Evolutionary conservation across 495 filamentous ascomycete genomes (phyloP).

Genomic region (Cladorrhinum samala): DNA sequence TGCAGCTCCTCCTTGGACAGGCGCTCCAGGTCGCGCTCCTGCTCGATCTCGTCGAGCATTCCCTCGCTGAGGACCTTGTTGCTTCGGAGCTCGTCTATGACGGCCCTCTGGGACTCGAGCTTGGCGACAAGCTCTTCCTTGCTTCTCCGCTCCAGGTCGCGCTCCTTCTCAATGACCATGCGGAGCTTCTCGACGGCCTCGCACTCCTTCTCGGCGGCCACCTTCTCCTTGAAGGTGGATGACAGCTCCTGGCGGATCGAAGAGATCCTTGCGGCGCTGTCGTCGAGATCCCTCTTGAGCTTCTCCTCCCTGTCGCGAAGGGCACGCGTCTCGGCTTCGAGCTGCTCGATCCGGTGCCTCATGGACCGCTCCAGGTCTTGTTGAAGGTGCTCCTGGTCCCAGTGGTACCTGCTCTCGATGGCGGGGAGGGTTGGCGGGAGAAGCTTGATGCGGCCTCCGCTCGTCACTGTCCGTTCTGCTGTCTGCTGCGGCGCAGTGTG

Average conservation of each 20-base stretch:
- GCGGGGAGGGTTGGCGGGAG: constrained; percentile 13
- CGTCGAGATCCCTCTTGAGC: constrained; percentile 28
- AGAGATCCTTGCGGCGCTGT: constrained; percentile 16
- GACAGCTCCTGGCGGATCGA: constrained; percentile 7
- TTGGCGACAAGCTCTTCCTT: constrained; percentile 16
- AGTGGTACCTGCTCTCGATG: constrained; percentile 9
- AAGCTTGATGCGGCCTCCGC: constrained; percentile 26
- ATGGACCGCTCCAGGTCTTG: constrained; percentile 30
- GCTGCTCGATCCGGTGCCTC: constrained; percentile 34
- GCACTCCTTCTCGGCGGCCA: constrained; percentile 6
- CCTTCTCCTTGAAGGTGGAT: constrained; percentile 7
- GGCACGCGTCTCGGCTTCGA: constrained; percentile 34
- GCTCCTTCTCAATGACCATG: constrained; percentile 18
- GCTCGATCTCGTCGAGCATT: constrained; percentile 30
- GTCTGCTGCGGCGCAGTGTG: constrained; percentile 22
- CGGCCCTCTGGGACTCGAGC: constrained; percentile 35
- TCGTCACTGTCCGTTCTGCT: constrained; percentile 16
- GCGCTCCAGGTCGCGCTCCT: constrained; percentile 24
- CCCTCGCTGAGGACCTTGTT: constrained; percentile 33
- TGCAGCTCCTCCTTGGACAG: constrained; percentile 18
- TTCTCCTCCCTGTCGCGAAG: constrained; percentile 31
- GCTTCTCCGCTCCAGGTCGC: constrained; percentile 18
- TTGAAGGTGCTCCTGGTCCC: constrained; percentile 16
- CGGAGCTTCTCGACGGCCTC: constrained; percentile 14
- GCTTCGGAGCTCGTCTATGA: constrained; percentile 39